phyloP scores from a whole-genome alignment of 352 stramenopile species.

The Phytophthora fragariaefolia region DNA sequence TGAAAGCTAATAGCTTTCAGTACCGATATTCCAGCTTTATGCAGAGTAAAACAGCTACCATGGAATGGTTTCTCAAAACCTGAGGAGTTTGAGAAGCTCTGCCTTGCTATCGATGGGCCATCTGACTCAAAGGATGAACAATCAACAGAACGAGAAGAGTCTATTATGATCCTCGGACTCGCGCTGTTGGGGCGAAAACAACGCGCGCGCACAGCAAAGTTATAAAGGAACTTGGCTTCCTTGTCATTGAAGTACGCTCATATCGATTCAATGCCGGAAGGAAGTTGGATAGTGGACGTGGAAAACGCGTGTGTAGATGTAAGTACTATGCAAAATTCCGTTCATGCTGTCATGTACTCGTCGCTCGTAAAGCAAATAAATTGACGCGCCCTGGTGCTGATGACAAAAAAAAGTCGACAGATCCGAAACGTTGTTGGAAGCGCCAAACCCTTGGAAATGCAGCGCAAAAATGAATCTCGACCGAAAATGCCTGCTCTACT shows the following conservation, averaged over 20 bases:
- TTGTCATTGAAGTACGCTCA: background rate
- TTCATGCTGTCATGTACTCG: slow-evolving; percentile 11
- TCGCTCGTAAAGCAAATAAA: background rate
- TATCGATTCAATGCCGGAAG: background rate
- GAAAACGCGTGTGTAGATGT: slow-evolving; percentile 1
- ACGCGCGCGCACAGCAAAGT: background rate
- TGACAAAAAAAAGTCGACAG: slow-evolving; percentile 1
- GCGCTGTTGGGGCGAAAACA: background rate
- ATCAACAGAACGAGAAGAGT: background rate
- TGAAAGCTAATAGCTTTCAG: background rate
- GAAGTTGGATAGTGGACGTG: slow-evolving; percentile 6
- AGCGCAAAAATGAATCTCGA: too few species aligned
- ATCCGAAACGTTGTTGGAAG: background rate
- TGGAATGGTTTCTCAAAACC: background rate
- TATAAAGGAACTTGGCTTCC: background rate
- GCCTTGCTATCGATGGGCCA: background rate
- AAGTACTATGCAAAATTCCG: slow-evolving; percentile 16
- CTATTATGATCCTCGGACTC: background rate
- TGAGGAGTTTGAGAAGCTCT: background rate
- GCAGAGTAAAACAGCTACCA: background rate
- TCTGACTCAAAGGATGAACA: background rate
- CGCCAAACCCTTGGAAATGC: too few species aligned
- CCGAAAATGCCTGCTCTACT: too few species aligned
- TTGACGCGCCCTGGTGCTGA: background rate
- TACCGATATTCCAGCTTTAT: background rate